Percentiles rank a stretch among this genome's conserved stretches.
Conservation (phyloP, 2,329 filamentous ascomycete species). For the Pyricularia sp. region DNA sequence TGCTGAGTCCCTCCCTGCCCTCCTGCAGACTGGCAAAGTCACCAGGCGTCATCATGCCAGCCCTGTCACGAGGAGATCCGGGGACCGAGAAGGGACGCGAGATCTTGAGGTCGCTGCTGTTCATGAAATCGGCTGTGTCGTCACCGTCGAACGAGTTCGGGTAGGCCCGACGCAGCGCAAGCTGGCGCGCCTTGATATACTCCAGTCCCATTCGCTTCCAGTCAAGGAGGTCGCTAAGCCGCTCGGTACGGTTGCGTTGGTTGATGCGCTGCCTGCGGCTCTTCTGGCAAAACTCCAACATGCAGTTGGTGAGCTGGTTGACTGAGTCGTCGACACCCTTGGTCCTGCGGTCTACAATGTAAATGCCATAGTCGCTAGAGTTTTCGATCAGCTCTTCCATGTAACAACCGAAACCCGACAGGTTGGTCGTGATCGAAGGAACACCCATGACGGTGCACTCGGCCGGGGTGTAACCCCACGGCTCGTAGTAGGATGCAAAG, state of each 20-base stretch:
- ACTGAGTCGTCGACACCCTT: constrained; percentile 97
- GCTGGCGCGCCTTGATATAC: constrained; percentile 93
- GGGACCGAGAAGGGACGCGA: constrained; percentile 89
- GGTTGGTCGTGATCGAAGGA: constrained; percentile 93
- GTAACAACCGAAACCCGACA: constrained; percentile 97
- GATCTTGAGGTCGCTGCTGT: constrained; percentile 89
- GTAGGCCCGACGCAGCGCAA: constrained; percentile 87
- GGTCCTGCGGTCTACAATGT: constrained; percentile 91
- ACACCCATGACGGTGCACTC: constrained; percentile 99
- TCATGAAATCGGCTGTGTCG: constrained; percentile 73
- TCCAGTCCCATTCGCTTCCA: constrained; percentile 99
- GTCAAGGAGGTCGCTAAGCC: constrained; percentile 87
- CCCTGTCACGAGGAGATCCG: constrained; percentile 80
- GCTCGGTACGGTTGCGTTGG: constrained; percentile 93
- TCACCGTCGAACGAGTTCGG: constrained; percentile 75
- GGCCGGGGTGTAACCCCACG: constrained; percentile 96
- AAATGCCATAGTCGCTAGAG: constrained; percentile 95
- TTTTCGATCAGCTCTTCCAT: constrained; percentile 99
- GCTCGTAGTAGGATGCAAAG: constrained; percentile 97
- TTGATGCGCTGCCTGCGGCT: constrained; percentile 96
- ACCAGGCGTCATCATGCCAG: constrained; percentile 97
- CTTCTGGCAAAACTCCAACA: constrained; percentile 92
- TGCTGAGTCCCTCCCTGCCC: constrained; percentile 82
- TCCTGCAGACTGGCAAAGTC: constrained; percentile 97
- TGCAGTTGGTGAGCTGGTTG: constrained; percentile 83